Base-by-base conservation (phyloP, 768 basidiomycete genomes). In the Cystofilobasidium bisporidii region DNA sequence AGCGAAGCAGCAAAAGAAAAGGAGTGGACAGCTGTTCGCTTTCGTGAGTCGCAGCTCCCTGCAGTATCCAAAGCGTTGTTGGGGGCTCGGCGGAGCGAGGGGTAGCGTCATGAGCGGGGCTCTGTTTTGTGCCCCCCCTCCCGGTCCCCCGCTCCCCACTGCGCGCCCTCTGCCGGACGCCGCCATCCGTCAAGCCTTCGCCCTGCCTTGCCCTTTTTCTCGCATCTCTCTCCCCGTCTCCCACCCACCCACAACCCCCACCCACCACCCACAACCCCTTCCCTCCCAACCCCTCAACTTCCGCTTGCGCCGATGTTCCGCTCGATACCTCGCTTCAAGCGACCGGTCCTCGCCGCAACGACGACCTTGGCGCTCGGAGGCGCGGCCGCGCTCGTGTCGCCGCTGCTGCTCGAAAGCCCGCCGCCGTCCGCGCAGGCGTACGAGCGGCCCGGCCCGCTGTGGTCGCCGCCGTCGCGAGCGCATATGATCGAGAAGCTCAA, bases 401-500 rank as follows among this genome's bases (percentile, higher is more conserved):
- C 53, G 10, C 14, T 56, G 10, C 53, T 56, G 53, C 53, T 56
- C 30, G 53, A 56, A 9, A 24, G n/a, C 11, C 4, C 53, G 53
- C 53, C 53, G 10, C 53, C 53, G 26, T 28, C 53, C 28, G 26
- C 53, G 50, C 57, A 36, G 20, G 53, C 45, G 22, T 69, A 63
- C 50, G 24, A 63, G n/a, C 72, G 78, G 64, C 78, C 78, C 14
- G 75, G 75, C 14, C 77, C 78, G 64, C 72, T 79, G 71, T 78
- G 77, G 78, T 73, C 76, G 14, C 77, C 78, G 33, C 78, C 77
- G 24, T 73, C 76, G 40, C 72, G 77, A 59, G 69, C 56, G 78
- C 80, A 73, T 73, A 75, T 74, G 76, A 65, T 79, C 24, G 73
- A 73, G 24, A 73, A 77, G 67, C 73, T 78, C 65, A 73, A 72